Evolutionary conservation across 352 stramenopile genomes (phyloP), one percentile per base, ranked within the genome.

Genomic region (Pythium aristosporum): DNA sequence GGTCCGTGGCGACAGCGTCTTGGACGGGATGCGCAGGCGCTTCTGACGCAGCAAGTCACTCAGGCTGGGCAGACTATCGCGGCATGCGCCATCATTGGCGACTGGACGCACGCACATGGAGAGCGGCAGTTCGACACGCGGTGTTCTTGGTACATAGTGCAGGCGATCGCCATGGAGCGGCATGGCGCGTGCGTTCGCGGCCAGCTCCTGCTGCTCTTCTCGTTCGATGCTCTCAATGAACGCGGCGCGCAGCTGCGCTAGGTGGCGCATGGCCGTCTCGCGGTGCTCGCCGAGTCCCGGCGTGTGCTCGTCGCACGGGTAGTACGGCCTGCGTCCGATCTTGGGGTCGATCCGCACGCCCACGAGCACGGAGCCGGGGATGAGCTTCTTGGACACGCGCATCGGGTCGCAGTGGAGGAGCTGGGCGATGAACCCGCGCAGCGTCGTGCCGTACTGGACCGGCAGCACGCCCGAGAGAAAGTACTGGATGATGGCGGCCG

Each of bases 321-420:
- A 89, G 73, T 88, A 91, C 34, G 82, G 78, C 21, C 82, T 72
- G 21, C 82, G 74, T 1, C 82, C 82, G 44, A 91, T 84, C 79
- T 91, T 91, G 41, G 79, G 77, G 53, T 85, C 84, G 62, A 91
- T 88, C 60, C 82, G 80, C 55, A 91, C 77, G 28, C 76, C 80
- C 37, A 77, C 77, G 47, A 91, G 86, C 41, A 83, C 74, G 1
- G 71, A 77, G 11, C 81, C 81, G 0, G 81, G 79, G 41, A 90
- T 67, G 39, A 91, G 68, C 63, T 91, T 91, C 77, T 91, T 91
- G 42, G 82, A 91, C 63, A 91, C 85, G n/a, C 82, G 75, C 82
- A 91, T 91, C 20, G 82, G 82, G 50, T 88, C 77, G 65, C 82
- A 92, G 62, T 92, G 77, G 1, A 92, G 68, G 47, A 87, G 73